These are phyloP conservation scores for Setaria viridis DNA, from an alignment of 202 grass and related monocot genomes.

Conservation along the genomic window DNA sequence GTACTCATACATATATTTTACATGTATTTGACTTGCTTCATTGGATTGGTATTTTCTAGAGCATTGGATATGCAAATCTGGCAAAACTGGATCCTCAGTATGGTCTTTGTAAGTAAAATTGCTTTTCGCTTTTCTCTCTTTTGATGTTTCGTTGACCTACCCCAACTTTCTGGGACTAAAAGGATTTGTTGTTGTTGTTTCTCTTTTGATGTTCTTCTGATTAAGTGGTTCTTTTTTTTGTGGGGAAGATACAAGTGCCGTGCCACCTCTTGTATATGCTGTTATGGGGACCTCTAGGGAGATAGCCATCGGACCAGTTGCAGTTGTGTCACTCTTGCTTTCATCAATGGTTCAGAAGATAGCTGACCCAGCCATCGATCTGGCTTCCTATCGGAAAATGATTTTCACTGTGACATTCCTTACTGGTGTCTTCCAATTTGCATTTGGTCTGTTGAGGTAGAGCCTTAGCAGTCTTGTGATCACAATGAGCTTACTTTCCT, in stretches of 20 bases:
- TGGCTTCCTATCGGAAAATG: constrained; percentile 48
- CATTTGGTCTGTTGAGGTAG: constrained; percentile 62
- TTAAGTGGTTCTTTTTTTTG: constrained; percentile 4
- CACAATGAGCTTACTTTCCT: constrained; percentile 8
- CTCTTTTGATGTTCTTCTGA: constrained; percentile 5
- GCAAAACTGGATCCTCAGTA: constrained; percentile 33
- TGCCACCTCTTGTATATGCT: constrained; percentile 27
- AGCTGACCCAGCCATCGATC: constrained; percentile 7
- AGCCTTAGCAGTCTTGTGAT: neutral
- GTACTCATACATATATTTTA: neutral
- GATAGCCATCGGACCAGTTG: constrained; percentile 26
- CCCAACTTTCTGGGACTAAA: neutral
- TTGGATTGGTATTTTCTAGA: constrained; percentile 17
- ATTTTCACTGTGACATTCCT: constrained; percentile 69
- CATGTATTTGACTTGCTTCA: neutral
- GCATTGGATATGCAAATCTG: constrained; percentile 33
- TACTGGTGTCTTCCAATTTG: constrained; percentile 61
- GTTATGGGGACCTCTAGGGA: constrained; percentile 31
- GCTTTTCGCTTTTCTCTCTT: neutral
- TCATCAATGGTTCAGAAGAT: constrained; percentile 36
- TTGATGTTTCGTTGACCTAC: neutral
- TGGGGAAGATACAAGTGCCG: constrained; percentile 27
- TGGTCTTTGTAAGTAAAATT: constrained; percentile 26
- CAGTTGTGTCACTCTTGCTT: constrained; percentile 31
- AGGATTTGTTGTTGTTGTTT: neutral